Evolutionary conservation across 352 stramenopile species (phyloP).

Genomic region (Hyaloperonospora brassicae): DNA sequence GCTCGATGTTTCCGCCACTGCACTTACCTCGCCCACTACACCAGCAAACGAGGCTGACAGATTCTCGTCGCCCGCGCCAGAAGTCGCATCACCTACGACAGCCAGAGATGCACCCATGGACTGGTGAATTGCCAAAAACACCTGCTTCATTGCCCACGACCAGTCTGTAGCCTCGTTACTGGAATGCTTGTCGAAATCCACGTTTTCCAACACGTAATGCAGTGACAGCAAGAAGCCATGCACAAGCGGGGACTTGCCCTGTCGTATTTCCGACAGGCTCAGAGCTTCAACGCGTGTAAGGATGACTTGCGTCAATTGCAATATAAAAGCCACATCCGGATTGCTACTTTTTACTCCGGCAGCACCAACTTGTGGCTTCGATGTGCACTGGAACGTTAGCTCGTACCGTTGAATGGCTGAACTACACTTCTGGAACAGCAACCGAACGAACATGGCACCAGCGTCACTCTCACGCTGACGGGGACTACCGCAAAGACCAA

Average conservation of each 20-base stretch:
- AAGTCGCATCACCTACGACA: constrained; percentile 71
- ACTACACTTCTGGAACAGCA: constrained; percentile 64
- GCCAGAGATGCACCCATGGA: constrained; percentile 58
- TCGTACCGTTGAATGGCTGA: constrained; percentile 33
- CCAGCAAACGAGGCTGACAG: constrained; percentile 55
- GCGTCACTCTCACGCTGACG: constrained; percentile 79
- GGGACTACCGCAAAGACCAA: constrained; percentile 62
- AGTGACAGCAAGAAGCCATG: constrained; percentile 70
- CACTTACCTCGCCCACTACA: constrained; percentile 61
- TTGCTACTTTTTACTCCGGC: constrained; percentile 7
- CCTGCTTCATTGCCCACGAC: constrained; percentile 32
- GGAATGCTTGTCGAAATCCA: constrained; percentile 33
- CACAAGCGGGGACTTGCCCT: constrained; percentile 56
- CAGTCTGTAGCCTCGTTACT: constrained; percentile 28
- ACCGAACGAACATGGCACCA: constrained; percentile 76
- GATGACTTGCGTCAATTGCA: constrained; percentile 51
- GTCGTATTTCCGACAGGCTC: constrained; percentile 22
- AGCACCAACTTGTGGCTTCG: constrained; percentile 2
- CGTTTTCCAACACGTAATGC: constrained; percentile 67
- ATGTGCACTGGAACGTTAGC: constrained; percentile 24
- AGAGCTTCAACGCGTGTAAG: constrained; percentile 30
- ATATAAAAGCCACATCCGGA: constrained; percentile 40
- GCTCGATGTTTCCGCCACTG: constrained; percentile 36
- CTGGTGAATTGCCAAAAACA: constrained; percentile 49
- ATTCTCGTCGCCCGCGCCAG: constrained; percentile 49